Base-by-base conservation (phyloP, 306 rosid species). In the Spatholobus suberectus region DNA sequence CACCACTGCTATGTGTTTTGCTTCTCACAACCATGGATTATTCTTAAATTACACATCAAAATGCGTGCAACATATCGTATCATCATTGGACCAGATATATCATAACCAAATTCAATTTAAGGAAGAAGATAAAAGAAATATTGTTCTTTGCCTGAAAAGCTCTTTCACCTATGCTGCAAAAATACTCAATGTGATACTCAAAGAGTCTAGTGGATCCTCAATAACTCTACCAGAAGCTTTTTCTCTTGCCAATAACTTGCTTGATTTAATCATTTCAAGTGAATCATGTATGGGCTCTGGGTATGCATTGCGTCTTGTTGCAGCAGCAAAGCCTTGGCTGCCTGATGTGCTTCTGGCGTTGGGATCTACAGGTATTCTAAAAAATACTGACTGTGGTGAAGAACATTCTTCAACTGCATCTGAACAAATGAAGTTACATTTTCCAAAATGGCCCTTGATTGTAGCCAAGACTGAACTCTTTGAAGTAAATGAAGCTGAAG, bases 291-390 rank as follows among this genome's bases (percentile, higher is more conserved):
- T 89, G 84, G 97, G 98, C 54, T 78, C 96, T 71, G 79, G 81
- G 70, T 79, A 88, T 58, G 97, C 97, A 38, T 85, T 87, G 4
- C 89, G 90, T 69, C 80, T 93, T 76, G 91, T 90, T 63, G 79
- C 94, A 54, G 89, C 90, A 57, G 91, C 87, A 27, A 93, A 90
- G 83, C 86, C 93, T 55, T 95, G 98, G 98, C 87, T 95, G 54
- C 98, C 98, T 10, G 98, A 93, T 91, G 85, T 93, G 79, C 84
- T 88, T 74, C 83, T 95, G 89, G 95, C 95, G 8, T 77, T 95
- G 83, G 95, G 91, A 76, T 92, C 89, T 37, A 77, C 57, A 72
- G 70, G 81, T 81, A 59, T 86, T 73, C 81, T 82, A 74, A 76
- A 85, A 75, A 83, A 82, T 77, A 29, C 61, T 34, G 78, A 41